Base-by-base conservation (phyloP, 2,329 filamentous ascomycete genomes). In the Ophiostoma novo-ulmi region DNA sequence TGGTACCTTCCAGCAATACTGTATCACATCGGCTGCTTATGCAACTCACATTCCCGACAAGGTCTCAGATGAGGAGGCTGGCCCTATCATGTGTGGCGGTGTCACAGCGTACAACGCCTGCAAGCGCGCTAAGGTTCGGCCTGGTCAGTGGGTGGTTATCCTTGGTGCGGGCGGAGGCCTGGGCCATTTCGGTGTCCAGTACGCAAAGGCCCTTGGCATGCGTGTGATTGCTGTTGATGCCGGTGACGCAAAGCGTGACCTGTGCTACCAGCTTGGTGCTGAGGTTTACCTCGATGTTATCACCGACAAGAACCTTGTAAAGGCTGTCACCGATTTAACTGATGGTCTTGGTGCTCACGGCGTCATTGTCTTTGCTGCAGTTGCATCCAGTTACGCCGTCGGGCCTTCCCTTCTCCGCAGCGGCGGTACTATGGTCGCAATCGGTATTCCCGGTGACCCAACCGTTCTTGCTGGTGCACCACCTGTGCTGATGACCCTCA, bases 301-400 rank as follows among this genome's bases (percentile, higher is more conserved):
- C 58, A 78, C 82, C 65, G 66, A 55, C 1, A 77, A 78, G 63
- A 67, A 77, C n/a, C 44, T 71, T 5, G 64, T 68, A 20, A 67
- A 67, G 38, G 58, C 63, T 6, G 69, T 72, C 3, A 5, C 31
- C 1, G 31, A 65, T 4, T 35, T 72, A 4, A 67, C 71, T 4
- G 71, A 71, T 36, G 69, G 71, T 8, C 35, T 71, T 5, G 71
- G 71, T n/a, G 71, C 71, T 1, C 71, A 72, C 35, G 71, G 67
- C 7, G 71, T 71, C 17, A 52, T 72, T 35, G 71, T 72, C 64
- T 88, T 97, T 71, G 94, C 94, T 72, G 93, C 92, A 68, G 87
- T 85, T 76, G 93, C 97, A 85, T 92, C 91, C 83, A 93, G 94
- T 70, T 97, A 97, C 88, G 93, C 97, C 82, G 93, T 97, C 82